These are phyloP conservation scores for Penicillium frequentans DNA, from an alignment of 2,329 filamentous ascomycete genomes.

Conservation along the genomic window DNA sequence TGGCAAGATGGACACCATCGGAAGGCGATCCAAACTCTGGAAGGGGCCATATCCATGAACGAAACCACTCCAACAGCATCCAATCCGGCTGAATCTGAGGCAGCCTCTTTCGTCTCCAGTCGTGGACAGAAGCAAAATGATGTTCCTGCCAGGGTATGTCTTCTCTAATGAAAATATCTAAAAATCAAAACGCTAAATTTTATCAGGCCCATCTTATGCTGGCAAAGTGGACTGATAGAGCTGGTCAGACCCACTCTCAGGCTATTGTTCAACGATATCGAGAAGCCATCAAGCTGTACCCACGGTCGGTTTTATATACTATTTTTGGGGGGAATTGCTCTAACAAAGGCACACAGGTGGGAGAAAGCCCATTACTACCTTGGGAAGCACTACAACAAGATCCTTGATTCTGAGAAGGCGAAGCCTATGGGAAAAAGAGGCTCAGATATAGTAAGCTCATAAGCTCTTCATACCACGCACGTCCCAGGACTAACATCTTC, in stretches of 20 bases:
- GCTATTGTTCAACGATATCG: constrained; percentile 81
- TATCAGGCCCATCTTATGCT: constrained; percentile 75
- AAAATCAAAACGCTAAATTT: not conserved
- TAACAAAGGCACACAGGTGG: constrained; percentile 58
- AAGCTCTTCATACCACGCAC: not conserved
- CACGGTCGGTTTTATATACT: constrained; percentile 22
- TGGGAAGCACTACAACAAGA: constrained; percentile 94
- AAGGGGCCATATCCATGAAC: constrained; percentile 79
- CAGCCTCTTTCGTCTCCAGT: constrained; percentile 39
- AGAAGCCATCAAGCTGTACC: constrained; percentile 58
- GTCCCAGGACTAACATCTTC: constrained; percentile 26
- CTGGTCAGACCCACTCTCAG: constrained; percentile 86
- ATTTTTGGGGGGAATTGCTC: not conserved
- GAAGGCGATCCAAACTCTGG: constrained; percentile 89
- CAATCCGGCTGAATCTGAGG: constrained; percentile 33
- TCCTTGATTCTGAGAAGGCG: constrained; percentile 82
- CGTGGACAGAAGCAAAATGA: constrained; percentile 52
- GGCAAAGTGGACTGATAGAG: constrained; percentile 93
- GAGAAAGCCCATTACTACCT: constrained; percentile 98
- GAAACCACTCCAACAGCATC: constrained; percentile 62
- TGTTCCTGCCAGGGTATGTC: constrained; percentile 45
- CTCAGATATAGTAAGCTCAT: constrained; percentile 59
- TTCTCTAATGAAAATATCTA: not conserved
- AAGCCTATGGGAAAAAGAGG: constrained; percentile 77
- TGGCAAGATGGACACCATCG: constrained; percentile 93